Percentiles rank a stretch among this genome's conserved stretches.
phyloP scores from a whole-genome alignment of 768 basidiomycete species.

The Tulasnella calospora region DNA sequence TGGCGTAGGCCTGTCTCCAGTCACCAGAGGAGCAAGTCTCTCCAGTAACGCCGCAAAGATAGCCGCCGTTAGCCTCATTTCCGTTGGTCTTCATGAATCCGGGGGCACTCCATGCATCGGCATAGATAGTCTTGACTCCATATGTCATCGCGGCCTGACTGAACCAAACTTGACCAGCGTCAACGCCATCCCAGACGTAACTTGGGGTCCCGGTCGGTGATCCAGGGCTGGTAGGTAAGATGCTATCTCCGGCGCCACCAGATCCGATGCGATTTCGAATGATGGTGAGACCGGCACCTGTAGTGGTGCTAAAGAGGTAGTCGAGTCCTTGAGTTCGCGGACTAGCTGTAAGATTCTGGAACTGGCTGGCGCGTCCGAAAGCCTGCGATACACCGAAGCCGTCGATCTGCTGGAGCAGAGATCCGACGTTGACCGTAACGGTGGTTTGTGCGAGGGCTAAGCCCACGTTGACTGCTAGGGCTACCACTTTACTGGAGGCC shows the following conservation, averaged over 20 bases:
- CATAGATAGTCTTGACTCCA: slow-evolving; percentile 24
- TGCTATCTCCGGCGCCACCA: background rate
- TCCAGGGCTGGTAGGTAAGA: slow-evolving; percentile 5
- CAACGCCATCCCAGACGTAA: slow-evolving; percentile 21
- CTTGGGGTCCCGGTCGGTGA: background rate
- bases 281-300: slow-evolving; percentile 23
- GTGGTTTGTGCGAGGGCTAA: background rate
- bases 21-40: slow-evolving; percentile 26
- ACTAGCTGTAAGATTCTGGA: background rate
- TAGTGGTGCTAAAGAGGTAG: slow-evolving; percentile 24
- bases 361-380: slow-evolving; percentile 18
- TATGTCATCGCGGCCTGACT: slow-evolving; percentile 15
- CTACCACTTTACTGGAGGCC: background rate
- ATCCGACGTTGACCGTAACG: slow-evolving; percentile 21
- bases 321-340: slow-evolving; percentile 21
- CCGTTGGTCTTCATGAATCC: slow-evolving; percentile 29
- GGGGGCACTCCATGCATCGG: slow-evolving; percentile 27
- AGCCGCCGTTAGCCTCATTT: slow-evolving; percentile 15
- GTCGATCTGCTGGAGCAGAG: slow-evolving; percentile 16
- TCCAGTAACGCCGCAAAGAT: slow-evolving; percentile 25
- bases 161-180: slow-evolving; percentile 25
- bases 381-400: slow-evolving; percentile 23
- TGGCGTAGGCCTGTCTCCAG: slow-evolving; percentile 27
- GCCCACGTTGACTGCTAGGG: background rate
- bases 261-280: slow-evolving; percentile 21